phyloP scores from a whole-genome alignment of 441 rosid genomes.

The Syzygium malaccense region DNA sequence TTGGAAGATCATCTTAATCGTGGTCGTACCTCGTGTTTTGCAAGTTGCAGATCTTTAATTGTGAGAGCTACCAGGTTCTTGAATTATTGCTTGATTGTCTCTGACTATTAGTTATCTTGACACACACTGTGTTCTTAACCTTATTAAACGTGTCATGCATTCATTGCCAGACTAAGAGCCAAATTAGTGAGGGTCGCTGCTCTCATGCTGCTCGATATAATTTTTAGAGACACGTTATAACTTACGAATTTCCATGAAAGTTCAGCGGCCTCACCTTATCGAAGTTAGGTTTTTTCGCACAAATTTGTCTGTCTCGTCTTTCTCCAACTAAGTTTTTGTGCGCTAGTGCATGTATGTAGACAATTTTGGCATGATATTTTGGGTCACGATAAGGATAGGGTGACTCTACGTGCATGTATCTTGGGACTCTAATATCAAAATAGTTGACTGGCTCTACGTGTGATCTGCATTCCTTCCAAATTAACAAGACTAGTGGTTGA shows the following conservation, averaged over 20 bases:
- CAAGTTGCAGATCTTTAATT: not conserved
- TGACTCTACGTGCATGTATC: not conserved
- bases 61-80: not conserved
- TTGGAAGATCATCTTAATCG: not conserved
- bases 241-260: not conserved
- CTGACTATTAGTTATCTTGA: not conserved
- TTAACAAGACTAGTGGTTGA: not conserved
- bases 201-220: not conserved
- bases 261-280: not conserved
- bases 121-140: not conserved
- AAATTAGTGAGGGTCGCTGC: not conserved
- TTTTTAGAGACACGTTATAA: not conserved
- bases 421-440: not conserved
- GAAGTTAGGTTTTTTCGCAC: not conserved
- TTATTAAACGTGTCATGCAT: not conserved
- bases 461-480: not conserved
- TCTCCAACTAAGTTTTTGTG: not conserved
- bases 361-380: not conserved
- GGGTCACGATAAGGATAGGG: not conserved
- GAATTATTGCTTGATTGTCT: not conserved
- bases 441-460: not conserved
- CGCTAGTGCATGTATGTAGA: not conserved
- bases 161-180: not conserved
- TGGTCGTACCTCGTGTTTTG: not conserved
- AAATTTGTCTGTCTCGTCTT: not conserved